phyloP scores from a whole-genome alignment of 1,284 basidiomycete species.

The Porodaedalea pini region DNA sequence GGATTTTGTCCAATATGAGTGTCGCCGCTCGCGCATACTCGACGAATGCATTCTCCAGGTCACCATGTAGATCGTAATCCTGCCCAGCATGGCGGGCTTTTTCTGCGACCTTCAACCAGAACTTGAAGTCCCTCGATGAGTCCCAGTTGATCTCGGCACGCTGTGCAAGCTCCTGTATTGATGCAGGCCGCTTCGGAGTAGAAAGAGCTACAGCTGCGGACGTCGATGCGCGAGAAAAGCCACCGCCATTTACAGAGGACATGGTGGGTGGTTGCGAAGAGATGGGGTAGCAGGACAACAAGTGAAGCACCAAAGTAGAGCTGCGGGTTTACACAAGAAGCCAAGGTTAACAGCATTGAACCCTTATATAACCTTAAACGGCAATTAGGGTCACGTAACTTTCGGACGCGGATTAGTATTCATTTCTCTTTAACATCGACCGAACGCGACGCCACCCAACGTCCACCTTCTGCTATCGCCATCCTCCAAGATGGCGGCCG shows the following conservation, averaged over 20 bases:
- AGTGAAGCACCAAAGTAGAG: not conserved
- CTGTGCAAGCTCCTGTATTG: conserved; percentile 37
- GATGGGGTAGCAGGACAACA: not conserved
- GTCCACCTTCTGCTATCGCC: not conserved
- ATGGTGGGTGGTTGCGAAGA: conserved; percentile 4
- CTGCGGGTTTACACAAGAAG: not conserved
- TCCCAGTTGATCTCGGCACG: conserved; percentile 33
- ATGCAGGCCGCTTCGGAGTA: conserved; percentile 25
- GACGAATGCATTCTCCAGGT: conserved; percentile 34
- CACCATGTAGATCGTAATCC: conserved; percentile 24
- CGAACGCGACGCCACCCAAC: not conserved
- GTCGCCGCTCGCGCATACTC: conserved; percentile 41
- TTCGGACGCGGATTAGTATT: not conserved
- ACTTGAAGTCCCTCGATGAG: conserved; percentile 34
- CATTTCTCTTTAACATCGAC: not conserved
- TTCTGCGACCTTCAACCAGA: conserved; percentile 36
- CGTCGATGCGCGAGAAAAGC: conserved; percentile 4
- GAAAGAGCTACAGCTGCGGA: not conserved
- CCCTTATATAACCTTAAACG: not conserved
- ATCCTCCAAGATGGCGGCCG: conserved; percentile 4
- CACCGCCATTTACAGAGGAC: not conserved
- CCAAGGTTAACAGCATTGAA: no score
- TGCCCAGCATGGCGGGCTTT: conserved; percentile 18
- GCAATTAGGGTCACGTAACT: not conserved
- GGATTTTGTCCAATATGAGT: conserved; percentile 41